These are phyloP conservation scores for Delphinella strobiligena DNA, from an alignment of 2,329 filamentous ascomycete genomes.

Conservation along the genomic window DNA sequence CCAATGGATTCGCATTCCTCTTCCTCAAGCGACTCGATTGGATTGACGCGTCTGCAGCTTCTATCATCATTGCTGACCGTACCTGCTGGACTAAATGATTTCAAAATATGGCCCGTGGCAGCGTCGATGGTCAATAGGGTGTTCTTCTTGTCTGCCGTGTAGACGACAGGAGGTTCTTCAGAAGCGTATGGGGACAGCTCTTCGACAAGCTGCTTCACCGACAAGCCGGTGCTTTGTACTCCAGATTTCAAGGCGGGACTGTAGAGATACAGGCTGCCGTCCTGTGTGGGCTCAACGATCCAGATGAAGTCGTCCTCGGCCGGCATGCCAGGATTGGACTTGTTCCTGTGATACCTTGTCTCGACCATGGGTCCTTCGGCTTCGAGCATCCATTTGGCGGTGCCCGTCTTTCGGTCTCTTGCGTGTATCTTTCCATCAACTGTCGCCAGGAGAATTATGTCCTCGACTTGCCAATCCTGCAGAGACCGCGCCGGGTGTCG, in stretches of 20 bases:
- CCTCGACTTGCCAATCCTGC: conserved; percentile 99
- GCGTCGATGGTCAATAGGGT: conserved; percentile 84
- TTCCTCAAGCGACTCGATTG: conserved; percentile 43
- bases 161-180: conserved; percentile 66
- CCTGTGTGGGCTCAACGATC: conserved; percentile 84
- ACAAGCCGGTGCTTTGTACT: conserved; percentile 55
- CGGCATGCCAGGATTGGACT: conserved; percentile 50
- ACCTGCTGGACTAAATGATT: conserved; percentile 69
- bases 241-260: conserved; percentile 51
- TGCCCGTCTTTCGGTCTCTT: conserved; percentile 74
- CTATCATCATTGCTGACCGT: conserved; percentile 54
- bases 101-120: conserved; percentile 67
- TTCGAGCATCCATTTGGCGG: conserved; percentile 74
- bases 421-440: conserved; percentile 95
- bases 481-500: conserved; percentile 90
- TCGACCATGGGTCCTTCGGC: conserved; percentile 82
- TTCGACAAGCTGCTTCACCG: conserved; percentile 80
- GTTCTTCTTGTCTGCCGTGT: conserved; percentile 84
- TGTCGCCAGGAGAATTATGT: conserved; percentile 99
- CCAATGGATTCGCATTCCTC: conserved; percentile 66
- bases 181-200: conserved; percentile 66
- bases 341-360: conserved; percentile 65
- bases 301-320: conserved; percentile 69
- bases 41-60: conserved; percentile 61
- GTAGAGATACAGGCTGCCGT: conserved; percentile 81